Percentiles rank a stretch among this genome's conserved stretches.
phyloP scores from a whole-genome alignment of 352 stramenopile species.

The Phytophthora pseudosyringae region DNA sequence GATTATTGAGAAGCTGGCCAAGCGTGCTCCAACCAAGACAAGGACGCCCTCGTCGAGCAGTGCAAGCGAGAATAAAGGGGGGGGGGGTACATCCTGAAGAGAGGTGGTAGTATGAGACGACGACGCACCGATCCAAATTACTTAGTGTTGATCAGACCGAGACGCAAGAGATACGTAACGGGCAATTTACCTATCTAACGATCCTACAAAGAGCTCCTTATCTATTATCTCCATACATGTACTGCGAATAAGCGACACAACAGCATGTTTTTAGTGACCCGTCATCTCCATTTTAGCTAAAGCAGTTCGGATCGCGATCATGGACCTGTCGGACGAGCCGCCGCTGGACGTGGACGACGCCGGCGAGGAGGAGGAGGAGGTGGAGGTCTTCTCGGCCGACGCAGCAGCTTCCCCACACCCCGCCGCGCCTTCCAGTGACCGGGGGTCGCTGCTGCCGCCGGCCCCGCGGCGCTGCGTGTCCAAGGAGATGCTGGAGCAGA shows the following conservation, averaged over 20 bases:
- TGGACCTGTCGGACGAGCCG: conserved; percentile 14
- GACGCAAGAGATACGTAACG: not conserved
- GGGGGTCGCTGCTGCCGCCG: conserved; percentile 31
- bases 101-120: conserved; percentile 11
- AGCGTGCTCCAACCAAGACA: not conserved
- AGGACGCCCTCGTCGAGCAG: not conserved
- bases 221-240: too few species aligned
- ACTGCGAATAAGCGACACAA: too few species aligned
- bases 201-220: not conserved
- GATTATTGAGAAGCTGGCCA: conserved; percentile 11
- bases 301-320: not conserved
- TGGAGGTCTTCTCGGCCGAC: conserved; percentile 28
- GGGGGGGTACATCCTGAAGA: not conserved
- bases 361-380: conserved; percentile 30
- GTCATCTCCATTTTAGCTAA: not conserved
- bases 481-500: conserved; percentile 76
- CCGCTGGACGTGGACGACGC: conserved; percentile 17
- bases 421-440: conserved; percentile 32
- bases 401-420: not conserved
- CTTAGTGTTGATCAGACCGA: not conserved
- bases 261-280: not conserved
- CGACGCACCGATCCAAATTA: not conserved
- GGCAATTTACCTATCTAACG: not conserved
- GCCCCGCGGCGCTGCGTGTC: conserved; percentile 59
- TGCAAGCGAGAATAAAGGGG: not conserved